Base-by-base conservation (phyloP, 2,329 filamentous ascomycete species). In the Colletotrichum higginsianum region DNA sequence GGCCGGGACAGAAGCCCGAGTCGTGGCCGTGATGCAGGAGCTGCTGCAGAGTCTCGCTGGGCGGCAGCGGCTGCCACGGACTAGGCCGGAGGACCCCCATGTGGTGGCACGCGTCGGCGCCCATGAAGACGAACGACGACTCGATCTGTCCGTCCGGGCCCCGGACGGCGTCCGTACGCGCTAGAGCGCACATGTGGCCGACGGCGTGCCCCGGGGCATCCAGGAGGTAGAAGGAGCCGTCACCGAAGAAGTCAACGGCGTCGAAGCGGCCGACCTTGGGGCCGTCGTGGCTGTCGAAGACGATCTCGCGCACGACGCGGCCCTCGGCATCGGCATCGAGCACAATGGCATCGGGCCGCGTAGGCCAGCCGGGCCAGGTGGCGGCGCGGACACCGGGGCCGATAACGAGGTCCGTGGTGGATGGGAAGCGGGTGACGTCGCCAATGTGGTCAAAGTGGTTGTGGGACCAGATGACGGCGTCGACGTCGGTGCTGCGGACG, bases 221-320 rank as follows among this genome's bases (percentile, higher is more conserved):
- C 7, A 85, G 74, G 18, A 84, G 69, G 61, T 83, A 84, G 53
- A 84, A 79, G 12, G 77, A 80, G 2, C 82, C 82, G 63, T 84
- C 82, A 11, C 77, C 78, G 61, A 84, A 84, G 67, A 79, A 83
- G 62, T 84, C 82, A 23, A 79, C 64, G 0, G 83, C 83, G 11
- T 75, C 75, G 73, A 83, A 84, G 4, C 77, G 72, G 5, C 82
- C 82, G 49, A 80, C 23, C 8, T 47, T 47, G 11, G 18, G 15
- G 18, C 46, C 15, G 13, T 13, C 38, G 38, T 47, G 23, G 23
- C 23, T 18, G 15, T 47, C 46, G 18, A 47, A 47, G 4, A 7
- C 15, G 15, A 47, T n/a, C 15, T 47, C 46, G 46, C 6, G 15
- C 46, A 47, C 46, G 2, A n/a, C 46, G 2, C 46, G 46, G 46